Evolutionary conservation across 331 rosid genomes (phyloP), one percentile per base, ranked within the genome.

Genomic region (Quercus tomentella): DNA sequence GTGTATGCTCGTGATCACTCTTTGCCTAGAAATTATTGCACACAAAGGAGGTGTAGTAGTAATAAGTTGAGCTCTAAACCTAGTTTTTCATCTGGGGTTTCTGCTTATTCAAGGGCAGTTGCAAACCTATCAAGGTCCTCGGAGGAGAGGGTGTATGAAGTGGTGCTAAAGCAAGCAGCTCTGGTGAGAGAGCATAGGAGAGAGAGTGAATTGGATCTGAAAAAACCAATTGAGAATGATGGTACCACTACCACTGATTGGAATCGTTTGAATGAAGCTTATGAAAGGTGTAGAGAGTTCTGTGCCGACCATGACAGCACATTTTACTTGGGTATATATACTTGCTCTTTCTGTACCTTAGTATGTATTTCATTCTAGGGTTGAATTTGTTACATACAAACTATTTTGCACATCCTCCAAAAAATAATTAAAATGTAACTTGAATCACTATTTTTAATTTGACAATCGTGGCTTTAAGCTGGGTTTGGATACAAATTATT

Each of bases 261-360:
- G 79, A 91, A 89, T 89, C 83, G 92, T 26, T 83, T 94, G 84
- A 85, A 56, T 77, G 84, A 80, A 25, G 95, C 98, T 18, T 94
- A 89, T 83, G 88, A 88, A 77, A 87, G 97, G 11, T 94, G 98
- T 84, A 95, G 95, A 67, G 91, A 92, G 77, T 95, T 94, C 23
- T 94, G 98, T 79, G 95, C 98, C 76, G 98, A 94, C 63, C 92
- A 94, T 87, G 97, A 97, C 74, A 94, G 91, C 74, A 94, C 98
- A 4, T 94, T 94, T 81, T 92, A 92, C 80, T 82, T 91, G 51
- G 97, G 97, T 94, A 83, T 6, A 6, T 37, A 7, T 37, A 1
- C 75, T 57, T 78, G 4, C 41, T 25, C 74, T 7, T 26, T 69
- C 33, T 10, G 28, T 71, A 35, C 22, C 6, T 41, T 22, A 25